Conservation (phyloP, 2,329 filamentous ascomycete species). For the Clarireedia homoeocarpa region DNA sequence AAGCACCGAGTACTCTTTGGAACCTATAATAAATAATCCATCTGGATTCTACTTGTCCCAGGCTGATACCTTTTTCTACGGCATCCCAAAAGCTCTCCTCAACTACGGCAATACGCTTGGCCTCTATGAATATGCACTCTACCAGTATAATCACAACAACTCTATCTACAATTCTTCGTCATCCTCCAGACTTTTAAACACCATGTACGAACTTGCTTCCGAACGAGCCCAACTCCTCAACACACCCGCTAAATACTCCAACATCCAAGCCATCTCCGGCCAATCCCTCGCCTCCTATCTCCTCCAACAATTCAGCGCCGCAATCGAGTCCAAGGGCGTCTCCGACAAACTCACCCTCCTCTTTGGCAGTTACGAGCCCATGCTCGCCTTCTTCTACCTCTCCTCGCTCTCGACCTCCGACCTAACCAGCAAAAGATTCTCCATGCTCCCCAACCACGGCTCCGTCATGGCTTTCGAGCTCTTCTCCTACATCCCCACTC, state of each 20-base stretch:
- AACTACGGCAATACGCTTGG: slow-evolving; percentile 40
- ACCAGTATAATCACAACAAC: slow-evolving; percentile 44
- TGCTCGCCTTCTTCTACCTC: slow-evolving; percentile 48
- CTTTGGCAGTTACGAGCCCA: slow-evolving; percentile 47
- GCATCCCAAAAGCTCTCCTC: slow-evolving; percentile 12
- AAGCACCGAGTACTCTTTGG: slow-evolving; percentile 1
- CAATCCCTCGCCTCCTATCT: slow-evolving; percentile 43
- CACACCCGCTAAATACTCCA: slow-evolving; percentile 35
- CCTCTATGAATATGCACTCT: slow-evolving; percentile 53
- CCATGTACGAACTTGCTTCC: slow-evolving; percentile 57
- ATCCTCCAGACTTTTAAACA: slow-evolving; percentile 36
- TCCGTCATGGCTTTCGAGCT: slow-evolving; percentile 70
- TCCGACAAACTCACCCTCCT: slow-evolving; percentile 43
- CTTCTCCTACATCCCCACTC: slow-evolving; percentile 33
- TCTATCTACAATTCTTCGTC: slow-evolving; percentile 37
- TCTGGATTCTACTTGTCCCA: slow-evolving; percentile 21
- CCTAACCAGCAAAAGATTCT: slow-evolving; percentile 39
- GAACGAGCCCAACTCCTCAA: slow-evolving; percentile 55
- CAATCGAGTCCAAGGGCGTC: slow-evolving; percentile 33
- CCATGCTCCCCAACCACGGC: slow-evolving; percentile 56
- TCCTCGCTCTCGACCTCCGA: slow-evolving; percentile 34
- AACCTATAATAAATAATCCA: background rate
- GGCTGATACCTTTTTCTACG: slow-evolving; percentile 15
- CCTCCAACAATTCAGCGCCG: slow-evolving; percentile 35
- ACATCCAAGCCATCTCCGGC: slow-evolving; percentile 44